Percentiles rank a stretch among this genome's conserved stretches.
phyloP scores from a whole-genome alignment of 1,284 basidiomycete species.

The Cryptococcus sp. region DNA sequence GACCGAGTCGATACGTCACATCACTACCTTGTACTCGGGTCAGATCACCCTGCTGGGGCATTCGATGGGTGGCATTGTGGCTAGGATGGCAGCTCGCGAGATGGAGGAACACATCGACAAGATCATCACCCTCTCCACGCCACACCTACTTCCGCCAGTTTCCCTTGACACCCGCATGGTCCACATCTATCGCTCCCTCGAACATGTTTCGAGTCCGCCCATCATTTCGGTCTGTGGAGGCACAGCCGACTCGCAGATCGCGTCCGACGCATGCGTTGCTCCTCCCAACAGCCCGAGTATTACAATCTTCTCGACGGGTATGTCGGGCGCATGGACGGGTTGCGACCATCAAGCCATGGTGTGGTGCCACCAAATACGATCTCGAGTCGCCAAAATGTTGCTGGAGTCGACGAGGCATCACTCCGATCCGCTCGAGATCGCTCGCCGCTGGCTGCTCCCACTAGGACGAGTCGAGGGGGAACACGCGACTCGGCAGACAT shows the following conservation, averaged over 20 bases:
- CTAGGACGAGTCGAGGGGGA: background rate
- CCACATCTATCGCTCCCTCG: conserved; percentile 58
- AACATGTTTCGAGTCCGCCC: conserved; percentile 51
- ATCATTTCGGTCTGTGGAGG: conserved; percentile 88
- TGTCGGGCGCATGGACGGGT: conserved; percentile 88
- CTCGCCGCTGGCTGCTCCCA: conserved; percentile 2
- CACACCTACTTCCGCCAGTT: conserved; percentile 81
- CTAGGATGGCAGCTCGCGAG: conserved; percentile 52
- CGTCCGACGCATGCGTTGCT: conserved; percentile 77
- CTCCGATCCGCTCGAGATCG: conserved; percentile 5
- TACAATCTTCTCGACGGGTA: conserved; percentile 76
- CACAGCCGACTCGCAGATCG: conserved; percentile 83
- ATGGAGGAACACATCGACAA: conserved; percentile 54
- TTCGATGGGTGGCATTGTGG: conserved; percentile 98
- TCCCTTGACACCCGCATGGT: conserved; percentile 72
- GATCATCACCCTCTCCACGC: conserved; percentile 91
- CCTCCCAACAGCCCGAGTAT: conserved; percentile 48
- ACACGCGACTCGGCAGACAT: background rate
- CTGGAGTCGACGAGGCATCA: conserved; percentile 59
- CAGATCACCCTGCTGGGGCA: conserved; percentile 77
- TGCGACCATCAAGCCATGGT: conserved; percentile 96
- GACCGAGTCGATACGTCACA: too few species aligned
- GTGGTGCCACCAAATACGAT: conserved; percentile 97
- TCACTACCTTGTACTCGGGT: conserved; percentile 10
- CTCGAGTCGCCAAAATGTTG: conserved; percentile 71